These are phyloP conservation scores for Euphorbia peplus DNA, from an alignment of 345 rosid species.

Conservation along the genomic window DNA sequence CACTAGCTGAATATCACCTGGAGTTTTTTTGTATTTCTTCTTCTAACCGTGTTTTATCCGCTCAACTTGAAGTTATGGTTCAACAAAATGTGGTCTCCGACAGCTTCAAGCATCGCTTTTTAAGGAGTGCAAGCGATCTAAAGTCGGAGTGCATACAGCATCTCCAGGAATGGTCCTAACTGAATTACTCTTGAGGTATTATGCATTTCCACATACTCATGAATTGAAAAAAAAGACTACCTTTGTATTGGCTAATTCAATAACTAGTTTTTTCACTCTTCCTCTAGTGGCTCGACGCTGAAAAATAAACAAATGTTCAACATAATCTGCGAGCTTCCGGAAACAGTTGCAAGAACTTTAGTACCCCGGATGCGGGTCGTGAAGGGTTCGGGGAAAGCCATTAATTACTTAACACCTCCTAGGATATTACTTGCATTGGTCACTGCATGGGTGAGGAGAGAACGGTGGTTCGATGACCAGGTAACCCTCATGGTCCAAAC, in stretches of 20 bases:
- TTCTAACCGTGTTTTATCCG: constrained; percentile 11
- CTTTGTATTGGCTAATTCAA: not conserved
- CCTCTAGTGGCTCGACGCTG: constrained; percentile 71
- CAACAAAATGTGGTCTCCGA: constrained; percentile 94
- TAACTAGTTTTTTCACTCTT: not conserved
- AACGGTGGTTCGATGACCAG: constrained; percentile 96
- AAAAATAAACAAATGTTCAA: constrained; percentile 86
- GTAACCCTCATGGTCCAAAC: constrained; percentile 30
- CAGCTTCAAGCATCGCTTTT: constrained; percentile 83
- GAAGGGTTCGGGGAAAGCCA: constrained; percentile 76
- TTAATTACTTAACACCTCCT: constrained; percentile 85
- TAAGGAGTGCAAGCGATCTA: constrained; percentile 77
- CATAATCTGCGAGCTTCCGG: constrained; percentile 90
- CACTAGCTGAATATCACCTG: not conserved
- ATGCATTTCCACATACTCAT: not conserved
- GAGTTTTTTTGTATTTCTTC: not conserved
- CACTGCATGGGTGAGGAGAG: constrained; percentile 87
- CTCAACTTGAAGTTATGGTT: constrained; percentile 64
- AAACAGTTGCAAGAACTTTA: constrained; percentile 88
- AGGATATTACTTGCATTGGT: constrained; percentile 86
- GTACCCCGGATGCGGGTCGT: constrained; percentile 89
- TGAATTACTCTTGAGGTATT: constrained; percentile 80
- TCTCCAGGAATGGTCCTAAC: constrained; percentile 99
- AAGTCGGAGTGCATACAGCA: constrained; percentile 87
- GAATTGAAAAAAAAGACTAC: too few species aligned